Evolutionary conservation across 2,329 filamentous ascomycete species (phyloP).

Genomic region (Sclerotinia minor): DNA sequence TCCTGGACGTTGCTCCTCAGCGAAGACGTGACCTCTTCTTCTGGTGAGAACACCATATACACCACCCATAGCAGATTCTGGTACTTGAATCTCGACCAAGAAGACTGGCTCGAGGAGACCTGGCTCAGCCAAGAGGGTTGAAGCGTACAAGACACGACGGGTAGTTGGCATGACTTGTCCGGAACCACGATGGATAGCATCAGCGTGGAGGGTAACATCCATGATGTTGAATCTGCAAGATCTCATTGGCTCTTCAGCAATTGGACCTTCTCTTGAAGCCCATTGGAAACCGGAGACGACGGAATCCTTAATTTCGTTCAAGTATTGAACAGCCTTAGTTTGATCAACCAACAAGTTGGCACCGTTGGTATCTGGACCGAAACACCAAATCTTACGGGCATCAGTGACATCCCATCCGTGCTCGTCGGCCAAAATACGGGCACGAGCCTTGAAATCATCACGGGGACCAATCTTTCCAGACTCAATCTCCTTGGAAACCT

Average conservation of each 20-base stretch:
- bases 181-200: conserved; percentile 99
- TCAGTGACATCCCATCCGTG: conserved; percentile 99
- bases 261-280: conserved; percentile 95
- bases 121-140: conserved; percentile 86
- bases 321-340: conserved; percentile 99
- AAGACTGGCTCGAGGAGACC: conserved; percentile 95
- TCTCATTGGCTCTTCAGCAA: conserved; percentile 98
- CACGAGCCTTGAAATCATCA: conserved; percentile 99
- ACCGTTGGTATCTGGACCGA: conserved; percentile 95
- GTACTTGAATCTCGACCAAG: conserved; percentile 98
- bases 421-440: conserved; percentile 93
- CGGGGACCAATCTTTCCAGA: conserved; percentile 85
- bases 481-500: conserved; percentile 89
- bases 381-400: conserved; percentile 99
- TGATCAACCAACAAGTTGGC: conserved; percentile 99
- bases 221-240: conserved; percentile 97
- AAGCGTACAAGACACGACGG: conserved; percentile 95
- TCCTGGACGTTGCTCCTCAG: conserved; percentile 95
- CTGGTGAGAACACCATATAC: conserved; percentile 99
- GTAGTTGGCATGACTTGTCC: conserved; percentile 98
- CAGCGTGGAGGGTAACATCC: conserved; percentile 98
- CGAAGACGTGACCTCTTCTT: conserved; percentile 98
- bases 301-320: conserved; percentile 99
- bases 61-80: conserved; percentile 98
- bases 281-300: conserved; percentile 99